Conservation (phyloP, 257 asterid species). For the Solanum sitiens region DNA sequence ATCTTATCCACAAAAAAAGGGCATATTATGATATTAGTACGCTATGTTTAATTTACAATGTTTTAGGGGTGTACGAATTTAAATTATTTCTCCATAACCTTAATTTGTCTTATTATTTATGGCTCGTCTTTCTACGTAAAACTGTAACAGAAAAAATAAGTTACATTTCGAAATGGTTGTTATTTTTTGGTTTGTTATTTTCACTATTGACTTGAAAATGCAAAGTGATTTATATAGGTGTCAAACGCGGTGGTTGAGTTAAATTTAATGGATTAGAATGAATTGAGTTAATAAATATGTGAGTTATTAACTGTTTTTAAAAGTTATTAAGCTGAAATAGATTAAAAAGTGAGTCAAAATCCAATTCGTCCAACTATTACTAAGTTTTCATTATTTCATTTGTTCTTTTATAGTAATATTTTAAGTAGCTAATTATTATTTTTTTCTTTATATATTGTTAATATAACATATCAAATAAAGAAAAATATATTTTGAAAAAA, state of each 20-base stretch:
- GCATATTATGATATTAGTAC: background rate
- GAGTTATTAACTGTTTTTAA: background rate
- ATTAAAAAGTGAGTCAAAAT: too few species aligned
- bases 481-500: too few species aligned
- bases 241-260: background rate
- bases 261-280: too few species aligned
- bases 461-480: background rate
- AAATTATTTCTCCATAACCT: background rate
- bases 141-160: background rate
- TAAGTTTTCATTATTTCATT: too few species aligned
- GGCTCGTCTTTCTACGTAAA: background rate
- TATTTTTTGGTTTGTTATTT: too few species aligned
- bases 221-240: background rate
- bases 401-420: background rate
- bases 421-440: too few species aligned
- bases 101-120: background rate
- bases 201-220: background rate
- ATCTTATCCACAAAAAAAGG: too few species aligned
- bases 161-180: background rate
- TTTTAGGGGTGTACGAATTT: background rate
- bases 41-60: background rate
- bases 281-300: background rate
- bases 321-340: too few species aligned
- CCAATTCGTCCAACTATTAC: background rate
- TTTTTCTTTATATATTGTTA: background rate